phyloP scores from a whole-genome alignment of 1,284 basidiomycete species.

The Cystobasidium slooffiae region DNA sequence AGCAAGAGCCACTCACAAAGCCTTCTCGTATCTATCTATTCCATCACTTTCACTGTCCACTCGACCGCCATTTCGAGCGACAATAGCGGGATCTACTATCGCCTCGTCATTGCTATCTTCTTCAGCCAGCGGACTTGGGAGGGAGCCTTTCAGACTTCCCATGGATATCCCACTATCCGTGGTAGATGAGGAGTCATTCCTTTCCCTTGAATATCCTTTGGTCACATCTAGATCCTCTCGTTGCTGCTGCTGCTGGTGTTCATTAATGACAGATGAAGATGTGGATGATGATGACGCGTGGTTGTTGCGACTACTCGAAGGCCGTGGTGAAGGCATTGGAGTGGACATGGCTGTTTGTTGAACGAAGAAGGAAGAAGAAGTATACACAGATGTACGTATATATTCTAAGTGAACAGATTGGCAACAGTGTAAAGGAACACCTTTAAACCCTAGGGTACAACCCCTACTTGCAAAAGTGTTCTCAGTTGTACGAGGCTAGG shows the following conservation, averaged over 20 bases:
- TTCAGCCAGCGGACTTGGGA: background rate
- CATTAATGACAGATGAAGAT: background rate
- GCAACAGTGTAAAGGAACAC: no score
- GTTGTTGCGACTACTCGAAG: no score
- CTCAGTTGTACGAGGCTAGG: no score
- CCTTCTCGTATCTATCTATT: conserved; percentile 14
- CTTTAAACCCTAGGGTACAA: no score
- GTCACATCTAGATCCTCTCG: background rate
- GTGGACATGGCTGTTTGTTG: no score
- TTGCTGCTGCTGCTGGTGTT: background rate
- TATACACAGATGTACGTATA: no score
- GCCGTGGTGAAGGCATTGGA: no score
- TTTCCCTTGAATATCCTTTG: background rate
- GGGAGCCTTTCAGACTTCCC: background rate
- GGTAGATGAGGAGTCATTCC: background rate
- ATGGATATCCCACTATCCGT: conserved; percentile 3
- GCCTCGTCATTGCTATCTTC: background rate
- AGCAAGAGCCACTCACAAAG: background rate
- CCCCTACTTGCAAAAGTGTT: no score
- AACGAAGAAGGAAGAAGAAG: no score
- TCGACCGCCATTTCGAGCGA: background rate
- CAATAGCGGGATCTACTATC: background rate
- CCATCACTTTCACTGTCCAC: background rate
- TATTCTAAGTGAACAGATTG: no score
- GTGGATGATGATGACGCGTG: background rate